These are phyloP conservation scores for Lichtheimia corymbifera DNA, from an alignment of 371 early-diverging fungal species.

Conservation along the genomic window DNA sequence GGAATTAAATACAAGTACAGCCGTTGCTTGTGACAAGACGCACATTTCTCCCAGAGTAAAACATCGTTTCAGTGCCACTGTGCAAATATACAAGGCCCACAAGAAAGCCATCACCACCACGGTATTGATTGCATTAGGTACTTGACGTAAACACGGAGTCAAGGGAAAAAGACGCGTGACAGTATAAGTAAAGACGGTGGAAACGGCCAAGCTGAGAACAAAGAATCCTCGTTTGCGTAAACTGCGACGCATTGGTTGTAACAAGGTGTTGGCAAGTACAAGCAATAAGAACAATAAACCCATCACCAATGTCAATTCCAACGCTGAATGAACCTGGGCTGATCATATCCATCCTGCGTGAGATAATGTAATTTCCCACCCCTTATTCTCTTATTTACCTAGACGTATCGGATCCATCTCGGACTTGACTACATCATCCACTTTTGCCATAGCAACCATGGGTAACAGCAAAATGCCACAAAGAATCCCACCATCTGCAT, in stretches of 20 bases:
- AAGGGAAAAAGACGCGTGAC: slow-evolving; percentile 24
- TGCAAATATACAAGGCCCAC: slow-evolving; percentile 46
- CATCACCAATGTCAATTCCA: slow-evolving; percentile 40
- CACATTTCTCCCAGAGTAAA: slow-evolving; percentile 75
- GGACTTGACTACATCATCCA: slow-evolving; percentile 22
- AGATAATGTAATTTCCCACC: neutral
- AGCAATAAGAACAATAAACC: slow-evolving; percentile 27
- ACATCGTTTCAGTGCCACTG: slow-evolving; percentile 45
- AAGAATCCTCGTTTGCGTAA: slow-evolving; percentile 45
- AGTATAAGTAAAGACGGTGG: slow-evolving; percentile 29
- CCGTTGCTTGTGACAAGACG: slow-evolving; percentile 60
- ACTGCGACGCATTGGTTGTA: slow-evolving; percentile 34
- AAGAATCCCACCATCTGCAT: slow-evolving; percentile 49
- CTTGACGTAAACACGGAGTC: slow-evolving; percentile 24
- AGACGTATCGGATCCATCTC: slow-evolving; percentile 16
- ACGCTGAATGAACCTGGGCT: slow-evolving; percentile 28
- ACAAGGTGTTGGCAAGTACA: slow-evolving; percentile 26
- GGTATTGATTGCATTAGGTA: slow-evolving; percentile 30
- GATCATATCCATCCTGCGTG: neutral
- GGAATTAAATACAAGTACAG: slow-evolving; percentile 32
- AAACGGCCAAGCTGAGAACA: slow-evolving; percentile 33
- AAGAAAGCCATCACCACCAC: slow-evolving; percentile 36
- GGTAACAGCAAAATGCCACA: slow-evolving; percentile 44
- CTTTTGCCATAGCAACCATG: slow-evolving; percentile 42
- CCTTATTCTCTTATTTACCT: slow-evolving; percentile 12